Conservation (phyloP, 2,329 filamentous ascomycete genomes). For the Hypoxylon sp. region DNA sequence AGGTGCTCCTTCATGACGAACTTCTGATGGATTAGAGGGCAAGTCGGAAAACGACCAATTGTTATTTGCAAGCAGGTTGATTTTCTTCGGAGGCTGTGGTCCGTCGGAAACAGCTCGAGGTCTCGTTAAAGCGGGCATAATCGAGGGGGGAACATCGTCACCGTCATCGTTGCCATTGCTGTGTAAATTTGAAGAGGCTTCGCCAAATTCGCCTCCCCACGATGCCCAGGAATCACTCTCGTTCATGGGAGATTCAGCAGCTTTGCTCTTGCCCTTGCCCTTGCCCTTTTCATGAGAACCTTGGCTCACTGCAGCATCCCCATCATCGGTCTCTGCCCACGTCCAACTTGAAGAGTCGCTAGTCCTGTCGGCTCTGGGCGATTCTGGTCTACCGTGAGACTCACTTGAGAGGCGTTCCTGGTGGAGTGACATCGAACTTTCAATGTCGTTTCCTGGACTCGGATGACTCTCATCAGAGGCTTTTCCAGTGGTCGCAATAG, state of each 20-base stretch:
- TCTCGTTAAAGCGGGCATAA: slow-evolving; percentile 50
- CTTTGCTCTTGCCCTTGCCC: slow-evolving; percentile 23
- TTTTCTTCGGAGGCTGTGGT: slow-evolving; percentile 59
- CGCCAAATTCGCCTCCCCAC: slow-evolving; percentile 42
- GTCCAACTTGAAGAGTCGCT: slow-evolving; percentile 52
- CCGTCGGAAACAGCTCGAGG: slow-evolving; percentile 72
- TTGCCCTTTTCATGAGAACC: slow-evolving; percentile 45
- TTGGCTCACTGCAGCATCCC: slow-evolving; percentile 32
- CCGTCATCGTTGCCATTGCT: slow-evolving; percentile 14
- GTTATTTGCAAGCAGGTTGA: slow-evolving; percentile 71
- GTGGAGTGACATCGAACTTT: not conserved
- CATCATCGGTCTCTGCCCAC: slow-evolving; percentile 50
- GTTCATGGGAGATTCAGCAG: slow-evolving; percentile 8
- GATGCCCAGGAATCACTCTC: slow-evolving; percentile 25
- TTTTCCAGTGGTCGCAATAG: slow-evolving; percentile 44
- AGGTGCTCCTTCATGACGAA: slow-evolving; percentile 22
- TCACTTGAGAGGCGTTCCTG: slow-evolving; percentile 18
- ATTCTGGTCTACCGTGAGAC: slow-evolving; percentile 38
- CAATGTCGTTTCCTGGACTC: slow-evolving; percentile 5
- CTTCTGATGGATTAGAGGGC: slow-evolving; percentile 44
- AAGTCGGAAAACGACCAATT: slow-evolving; percentile 71
- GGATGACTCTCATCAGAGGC: slow-evolving; percentile 7
- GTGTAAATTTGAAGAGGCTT: slow-evolving; percentile 7
- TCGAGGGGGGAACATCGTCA: slow-evolving; percentile 27
- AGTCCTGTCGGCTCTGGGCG: slow-evolving; percentile 41